Percentiles rank a stretch among this genome's conserved stretches.
These are phyloP conservation scores for Lecanicillium sp. DNA, from an alignment of 2,329 filamentous ascomycete species.

Conservation along the genomic window DNA sequence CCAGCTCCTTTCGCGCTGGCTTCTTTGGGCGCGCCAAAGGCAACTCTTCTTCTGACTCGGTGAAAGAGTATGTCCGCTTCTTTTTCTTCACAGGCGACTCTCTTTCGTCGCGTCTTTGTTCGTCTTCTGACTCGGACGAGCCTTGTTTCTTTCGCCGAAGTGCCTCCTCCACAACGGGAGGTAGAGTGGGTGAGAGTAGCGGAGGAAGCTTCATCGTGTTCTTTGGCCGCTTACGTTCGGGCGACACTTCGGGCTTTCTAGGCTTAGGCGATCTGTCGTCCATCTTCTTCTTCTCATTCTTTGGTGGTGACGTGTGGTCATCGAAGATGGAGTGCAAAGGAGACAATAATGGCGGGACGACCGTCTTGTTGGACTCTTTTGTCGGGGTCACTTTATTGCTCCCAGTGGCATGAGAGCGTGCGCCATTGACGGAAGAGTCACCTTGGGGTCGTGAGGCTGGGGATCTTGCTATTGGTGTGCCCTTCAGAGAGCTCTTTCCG, in stretches of 20 bases:
- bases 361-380: slow-evolving; percentile 28
- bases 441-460: slow-evolving; percentile 29
- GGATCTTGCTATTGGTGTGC: slow-evolving; percentile 20
- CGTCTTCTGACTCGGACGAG: slow-evolving; percentile 5
- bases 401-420: slow-evolving; percentile 21
- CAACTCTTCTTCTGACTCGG: slow-evolving; percentile 25
- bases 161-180: slow-evolving; percentile 40
- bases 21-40: slow-evolving; percentile 21
- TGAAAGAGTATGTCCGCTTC: slow-evolving; percentile 13
- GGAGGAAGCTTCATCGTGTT: slow-evolving; percentile 33
- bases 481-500: slow-evolving; percentile 26
- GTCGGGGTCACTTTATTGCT: slow-evolving; percentile 27
- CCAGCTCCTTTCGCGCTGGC: slow-evolving; percentile 18
- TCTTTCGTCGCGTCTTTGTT: slow-evolving; percentile 13
- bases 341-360: slow-evolving; percentile 44
- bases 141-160: slow-evolving; percentile 21
- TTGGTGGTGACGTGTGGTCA: slow-evolving; percentile 13
- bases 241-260: slow-evolving; percentile 18
- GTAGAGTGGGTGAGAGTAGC: slow-evolving; percentile 48
- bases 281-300: slow-evolving; percentile 18
- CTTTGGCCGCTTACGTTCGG: slow-evolving; percentile 28
- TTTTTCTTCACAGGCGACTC: slow-evolving; percentile 17
- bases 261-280: slow-evolving; percentile 8
- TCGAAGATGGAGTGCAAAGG: slow-evolving; percentile 40
- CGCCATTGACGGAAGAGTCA: slow-evolving; percentile 36